Percentiles rank a stretch among this genome's conserved stretches.
Evolutionary conservation across 805 yeast species (phyloP).

Genomic region (Candida anglica): DNA sequence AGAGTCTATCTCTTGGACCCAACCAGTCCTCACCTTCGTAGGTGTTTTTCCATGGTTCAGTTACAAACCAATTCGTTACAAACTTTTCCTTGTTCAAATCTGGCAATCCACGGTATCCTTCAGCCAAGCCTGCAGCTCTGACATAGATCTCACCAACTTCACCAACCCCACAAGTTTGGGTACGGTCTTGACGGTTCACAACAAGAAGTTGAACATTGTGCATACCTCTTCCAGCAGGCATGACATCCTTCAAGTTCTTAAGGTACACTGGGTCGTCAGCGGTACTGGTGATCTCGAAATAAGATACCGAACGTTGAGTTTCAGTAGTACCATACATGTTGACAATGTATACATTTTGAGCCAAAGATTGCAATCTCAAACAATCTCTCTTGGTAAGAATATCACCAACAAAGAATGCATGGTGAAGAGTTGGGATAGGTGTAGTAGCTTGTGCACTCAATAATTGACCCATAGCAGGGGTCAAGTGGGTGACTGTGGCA

Average conservation of each 20-base stretch:
- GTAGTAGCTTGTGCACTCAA: conserved; percentile 93
- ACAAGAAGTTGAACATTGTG: conserved; percentile 88
- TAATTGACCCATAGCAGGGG: conserved; percentile 99
- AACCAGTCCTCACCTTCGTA: conserved; percentile 61
- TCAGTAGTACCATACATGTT: conserved; percentile 99
- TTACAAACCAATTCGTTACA: conserved; percentile 86
- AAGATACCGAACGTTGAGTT: conserved; percentile 97
- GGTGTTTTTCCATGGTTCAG: conserved; percentile 55
- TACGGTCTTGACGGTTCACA: conserved; percentile 83
- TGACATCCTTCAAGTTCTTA: conserved; percentile 83
- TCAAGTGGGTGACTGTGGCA: conserved; percentile 94
- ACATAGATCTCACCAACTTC: conserved; percentile 99
- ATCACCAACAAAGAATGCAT: conserved; percentile 98
- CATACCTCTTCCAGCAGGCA: conserved; percentile 99
- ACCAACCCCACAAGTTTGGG: conserved; percentile 95
- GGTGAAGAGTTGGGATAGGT: conserved; percentile 80
- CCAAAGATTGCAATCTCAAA: conserved; percentile 84
- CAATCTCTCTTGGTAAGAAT: conserved; percentile 97
- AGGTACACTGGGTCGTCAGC: conserved; percentile 66
- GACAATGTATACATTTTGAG: conserved; percentile 83
- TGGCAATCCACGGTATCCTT: conserved; percentile 90
- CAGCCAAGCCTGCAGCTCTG: conserved; percentile 96
- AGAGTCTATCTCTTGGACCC: conserved; percentile 94
- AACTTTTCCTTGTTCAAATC: conserved; percentile 86
- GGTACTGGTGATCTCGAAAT: conserved; percentile 79